Conservation (phyloP, 2,329 filamentous ascomycete species). For the Phyllosticta capitalensis region DNA sequence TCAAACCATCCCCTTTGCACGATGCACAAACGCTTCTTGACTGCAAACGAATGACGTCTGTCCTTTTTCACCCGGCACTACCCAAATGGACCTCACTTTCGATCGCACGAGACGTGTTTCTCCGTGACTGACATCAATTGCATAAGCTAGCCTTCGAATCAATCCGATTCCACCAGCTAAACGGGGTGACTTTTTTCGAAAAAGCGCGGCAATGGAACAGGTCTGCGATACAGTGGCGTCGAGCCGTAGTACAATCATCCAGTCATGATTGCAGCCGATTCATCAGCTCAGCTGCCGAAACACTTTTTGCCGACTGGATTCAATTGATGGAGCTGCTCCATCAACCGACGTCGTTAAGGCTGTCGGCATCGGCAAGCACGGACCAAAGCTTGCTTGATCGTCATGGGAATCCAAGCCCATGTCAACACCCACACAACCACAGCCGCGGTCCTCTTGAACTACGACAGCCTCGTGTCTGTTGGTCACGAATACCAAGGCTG, state of each 20-base stretch:
- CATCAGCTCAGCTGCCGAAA: background rate
- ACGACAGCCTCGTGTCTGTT: background rate
- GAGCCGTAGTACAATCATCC: background rate
- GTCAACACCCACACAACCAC: background rate
- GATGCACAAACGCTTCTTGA: background rate
- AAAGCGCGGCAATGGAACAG: background rate
- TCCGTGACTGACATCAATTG: background rate
- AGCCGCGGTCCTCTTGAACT: background rate
- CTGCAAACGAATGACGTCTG: background rate
- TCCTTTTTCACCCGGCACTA: background rate
- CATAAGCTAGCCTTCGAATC: background rate
- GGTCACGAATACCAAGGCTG: background rate
- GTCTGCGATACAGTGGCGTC: background rate
- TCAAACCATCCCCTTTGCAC: background rate
- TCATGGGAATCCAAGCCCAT: background rate
- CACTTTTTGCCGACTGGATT: background rate
- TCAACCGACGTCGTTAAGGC: background rate
- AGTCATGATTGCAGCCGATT: background rate
- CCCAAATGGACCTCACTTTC: background rate
- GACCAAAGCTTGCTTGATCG: background rate
- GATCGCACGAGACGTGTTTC: background rate
- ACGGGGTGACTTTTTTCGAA: background rate
- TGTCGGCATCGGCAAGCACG: background rate
- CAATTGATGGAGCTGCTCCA: background rate
- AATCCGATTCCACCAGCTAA: background rate